A percentile compares a stretch with the other conserved stretches of the same genome.
phyloP scores from a whole-genome alignment of 148 eudicot genomes.

The Camellia lanceoleosa region DNA sequence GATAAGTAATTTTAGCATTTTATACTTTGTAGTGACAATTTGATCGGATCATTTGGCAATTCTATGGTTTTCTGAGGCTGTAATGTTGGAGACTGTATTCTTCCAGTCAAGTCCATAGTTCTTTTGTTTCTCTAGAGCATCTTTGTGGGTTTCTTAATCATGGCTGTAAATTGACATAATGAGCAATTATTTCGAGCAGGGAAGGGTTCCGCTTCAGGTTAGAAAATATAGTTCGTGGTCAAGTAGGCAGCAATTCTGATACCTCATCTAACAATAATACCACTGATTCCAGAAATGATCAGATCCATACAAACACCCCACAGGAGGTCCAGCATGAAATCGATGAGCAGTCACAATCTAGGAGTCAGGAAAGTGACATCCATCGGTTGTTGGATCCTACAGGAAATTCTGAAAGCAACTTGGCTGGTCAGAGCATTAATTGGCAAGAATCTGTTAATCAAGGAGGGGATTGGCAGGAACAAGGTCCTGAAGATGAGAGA shows the following conservation, averaged over 20 bases:
- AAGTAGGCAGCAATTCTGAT: slow-evolving; percentile 57
- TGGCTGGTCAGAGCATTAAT: slow-evolving; percentile 33
- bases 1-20: slow-evolving; percentile 3
- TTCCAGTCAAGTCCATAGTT: neutral
- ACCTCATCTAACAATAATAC: slow-evolving; percentile 34
- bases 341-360: slow-evolving; percentile 38
- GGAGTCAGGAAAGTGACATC: slow-evolving; percentile 40
- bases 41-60: neutral
- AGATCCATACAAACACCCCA: slow-evolving; percentile 33
- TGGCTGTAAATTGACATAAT: slow-evolving; percentile 6
- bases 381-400: slow-evolving; percentile 37
- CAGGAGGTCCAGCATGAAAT: slow-evolving; percentile 43
- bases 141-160: neutral
- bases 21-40: neutral
- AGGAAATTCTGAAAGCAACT: slow-evolving; percentile 35
- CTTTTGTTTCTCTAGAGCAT: neutral
- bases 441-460: slow-evolving; percentile 38
- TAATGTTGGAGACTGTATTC: neutral
- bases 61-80: neutral
- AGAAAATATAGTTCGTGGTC: slow-evolving; percentile 65
- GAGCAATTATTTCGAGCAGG: slow-evolving; percentile 36
- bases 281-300: slow-evolving; percentile 46
- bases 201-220: slow-evolving; percentile 75
- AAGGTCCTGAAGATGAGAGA: slow-evolving; percentile 46
- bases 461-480: slow-evolving; percentile 48